Conservation (phyloP, 2,329 filamentous ascomycete species). For the Penicillium sclerotigenum region DNA sequence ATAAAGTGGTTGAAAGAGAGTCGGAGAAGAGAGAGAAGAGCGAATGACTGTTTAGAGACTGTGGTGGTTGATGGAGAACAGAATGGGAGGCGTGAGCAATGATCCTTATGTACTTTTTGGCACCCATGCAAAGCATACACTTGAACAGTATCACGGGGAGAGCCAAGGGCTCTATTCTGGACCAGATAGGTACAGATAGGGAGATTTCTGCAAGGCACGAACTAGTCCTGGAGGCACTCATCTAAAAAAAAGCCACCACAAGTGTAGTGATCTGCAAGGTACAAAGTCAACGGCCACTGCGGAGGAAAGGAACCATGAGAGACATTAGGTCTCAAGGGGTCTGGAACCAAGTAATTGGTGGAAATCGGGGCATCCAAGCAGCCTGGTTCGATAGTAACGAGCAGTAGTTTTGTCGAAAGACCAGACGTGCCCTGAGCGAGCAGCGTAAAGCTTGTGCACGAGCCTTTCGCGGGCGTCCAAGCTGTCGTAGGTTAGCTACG, state of each 20-base stretch:
- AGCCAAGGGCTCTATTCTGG: conserved; percentile 15
- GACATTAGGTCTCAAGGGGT: conserved; percentile 12
- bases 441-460: conserved; percentile 16
- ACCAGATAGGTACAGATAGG: conserved; percentile 2
- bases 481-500: conserved; percentile 3
- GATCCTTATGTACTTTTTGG: conserved; percentile 24
- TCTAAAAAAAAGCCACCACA: conserved; percentile 17
- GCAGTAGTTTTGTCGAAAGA: neutral
- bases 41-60: conserved; percentile 22
- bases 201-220: conserved; percentile 23
- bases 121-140: neutral
- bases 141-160: conserved; percentile 12
- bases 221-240: conserved; percentile 19
- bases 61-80: conserved; percentile 15
- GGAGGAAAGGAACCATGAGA: conserved; percentile 13
- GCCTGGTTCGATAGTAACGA: conserved; percentile 8
- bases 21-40: conserved; percentile 9
- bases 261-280: conserved; percentile 23
- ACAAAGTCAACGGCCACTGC: conserved; percentile 10
- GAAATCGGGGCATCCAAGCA: neutral
- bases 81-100: neutral
- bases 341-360: neutral
- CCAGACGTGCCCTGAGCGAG: conserved; percentile 3
- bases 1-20: conserved; percentile 8
- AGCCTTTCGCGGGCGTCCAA: conserved; percentile 7